Percentiles rank a stretch among this genome's conserved stretches.
Evolutionary conservation across 1,139 yeast genomes (phyloP).

Genomic region (Kodamaea sp.): DNA sequence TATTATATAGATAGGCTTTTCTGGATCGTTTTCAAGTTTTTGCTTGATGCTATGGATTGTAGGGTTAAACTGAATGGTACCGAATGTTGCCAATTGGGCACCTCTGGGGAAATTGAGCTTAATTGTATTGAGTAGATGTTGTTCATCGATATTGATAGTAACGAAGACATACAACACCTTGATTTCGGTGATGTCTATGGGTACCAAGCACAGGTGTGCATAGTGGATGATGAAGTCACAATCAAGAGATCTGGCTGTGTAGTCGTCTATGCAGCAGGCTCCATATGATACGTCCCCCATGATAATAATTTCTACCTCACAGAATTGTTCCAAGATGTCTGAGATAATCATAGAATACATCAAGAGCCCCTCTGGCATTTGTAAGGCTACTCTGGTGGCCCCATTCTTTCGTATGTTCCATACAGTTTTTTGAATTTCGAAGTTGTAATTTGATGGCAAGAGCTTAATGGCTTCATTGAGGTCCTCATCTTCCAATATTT

Average conservation of each 20-base stretch:
- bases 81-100: slow-evolving; percentile 74
- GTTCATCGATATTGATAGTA: slow-evolving; percentile 84
- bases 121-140: slow-evolving; percentile 76
- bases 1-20: slow-evolving; percentile 58
- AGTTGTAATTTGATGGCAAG: slow-evolving; percentile 88
- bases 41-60: slow-evolving; percentile 79
- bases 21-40: slow-evolving; percentile 50
- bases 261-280: slow-evolving; percentile 98
- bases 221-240: slow-evolving; percentile 96
- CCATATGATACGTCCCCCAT: slow-evolving; percentile 99
- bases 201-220: slow-evolving; percentile 96
- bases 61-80: slow-evolving; percentile 96
- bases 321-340: slow-evolving; percentile 90
- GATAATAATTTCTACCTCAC: slow-evolving; percentile 81
- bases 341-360: slow-evolving; percentile 84
- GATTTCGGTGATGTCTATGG: slow-evolving; percentile 86
- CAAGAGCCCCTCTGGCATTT: slow-evolving; percentile 95
- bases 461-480: slow-evolving; percentile 78
- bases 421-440: slow-evolving; percentile 92
- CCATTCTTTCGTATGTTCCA: slow-evolving; percentile 81
- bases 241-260: slow-evolving; percentile 86
- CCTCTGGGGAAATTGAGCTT: slow-evolving; percentile 66
- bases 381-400: slow-evolving; percentile 82
- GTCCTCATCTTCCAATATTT: slow-evolving; percentile 75
- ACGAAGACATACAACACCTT: slow-evolving; percentile 95